Conservation (phyloP, 2,329 filamentous ascomycete genomes). For the Colletotrichum sp. region DNA sequence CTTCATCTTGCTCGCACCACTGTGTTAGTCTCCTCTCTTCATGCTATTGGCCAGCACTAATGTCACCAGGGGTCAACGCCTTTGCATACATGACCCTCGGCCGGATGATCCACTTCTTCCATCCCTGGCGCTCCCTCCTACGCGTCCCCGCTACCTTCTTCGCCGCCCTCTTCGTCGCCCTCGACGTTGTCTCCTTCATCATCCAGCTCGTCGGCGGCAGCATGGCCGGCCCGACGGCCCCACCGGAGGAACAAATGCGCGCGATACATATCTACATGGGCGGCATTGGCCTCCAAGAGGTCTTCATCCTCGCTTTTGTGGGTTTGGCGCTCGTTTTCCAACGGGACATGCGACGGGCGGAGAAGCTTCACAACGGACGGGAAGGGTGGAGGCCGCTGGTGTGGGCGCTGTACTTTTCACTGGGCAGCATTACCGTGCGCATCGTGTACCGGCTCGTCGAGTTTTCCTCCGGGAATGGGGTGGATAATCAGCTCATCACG, state of each 20-base stretch:
- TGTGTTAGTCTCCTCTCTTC: constrained; percentile 26
- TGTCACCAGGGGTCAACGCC: constrained; percentile 52
- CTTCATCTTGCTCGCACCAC: constrained; percentile 32
- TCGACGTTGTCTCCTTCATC: constrained; percentile 42
- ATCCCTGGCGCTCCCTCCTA: constrained; percentile 41
- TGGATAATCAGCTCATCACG: constrained; percentile 26
- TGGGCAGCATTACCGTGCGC: constrained; percentile 44
- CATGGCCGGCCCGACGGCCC: constrained; percentile 28
- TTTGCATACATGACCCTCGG: constrained; percentile 52
- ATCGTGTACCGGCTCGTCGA: constrained; percentile 62
- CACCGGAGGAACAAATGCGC: constrained; percentile 28
- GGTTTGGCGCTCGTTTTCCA: constrained; percentile 44
- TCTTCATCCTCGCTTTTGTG: constrained; percentile 54
- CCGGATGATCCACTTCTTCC: constrained; percentile 49
- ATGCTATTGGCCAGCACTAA: neutral
- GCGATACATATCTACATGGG: constrained; percentile 54
- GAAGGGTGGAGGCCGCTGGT: constrained; percentile 28
- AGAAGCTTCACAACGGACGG: neutral
- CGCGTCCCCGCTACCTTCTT: constrained; percentile 39
- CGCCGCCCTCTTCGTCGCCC: constrained; percentile 42
- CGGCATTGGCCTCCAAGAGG: constrained; percentile 55
- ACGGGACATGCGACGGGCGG: constrained; percentile 27
- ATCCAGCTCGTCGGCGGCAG: constrained; percentile 39
- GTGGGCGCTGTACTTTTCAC: constrained; percentile 36
- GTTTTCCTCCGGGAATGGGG: constrained; percentile 44